Conservation (phyloP, 495 filamentous ascomycete genomes). For the Pyrenula aspistea region DNA sequence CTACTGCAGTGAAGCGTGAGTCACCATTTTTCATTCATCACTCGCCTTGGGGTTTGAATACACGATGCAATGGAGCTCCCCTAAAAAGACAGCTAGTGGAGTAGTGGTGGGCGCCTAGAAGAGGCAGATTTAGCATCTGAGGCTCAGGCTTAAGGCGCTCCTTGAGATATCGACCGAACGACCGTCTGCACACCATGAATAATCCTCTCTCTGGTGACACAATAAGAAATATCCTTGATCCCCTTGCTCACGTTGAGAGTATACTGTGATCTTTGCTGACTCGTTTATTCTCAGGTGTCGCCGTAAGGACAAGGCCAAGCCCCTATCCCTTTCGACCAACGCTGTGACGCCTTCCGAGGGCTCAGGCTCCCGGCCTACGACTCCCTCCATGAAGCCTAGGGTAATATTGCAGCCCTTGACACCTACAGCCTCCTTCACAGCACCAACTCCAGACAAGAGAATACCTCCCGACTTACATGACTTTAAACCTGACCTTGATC, state of each 20-base stretch:
- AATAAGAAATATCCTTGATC: too few species aligned
- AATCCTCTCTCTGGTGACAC: too few species aligned
- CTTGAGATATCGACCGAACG: too few species aligned
- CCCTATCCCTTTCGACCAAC: slow-evolving; percentile 24
- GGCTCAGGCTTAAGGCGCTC: too few species aligned
- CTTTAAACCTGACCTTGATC: slow-evolving; percentile 39
- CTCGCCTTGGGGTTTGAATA: too few species aligned
- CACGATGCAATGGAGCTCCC: too few species aligned
- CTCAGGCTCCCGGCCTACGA: slow-evolving; percentile 15
- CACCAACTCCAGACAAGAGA: slow-evolving; percentile 17
- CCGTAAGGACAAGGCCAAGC: slow-evolving; percentile 38
- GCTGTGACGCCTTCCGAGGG: slow-evolving; percentile 13
- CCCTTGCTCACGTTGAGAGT: too few species aligned
- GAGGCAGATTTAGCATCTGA: too few species aligned
- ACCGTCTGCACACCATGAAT: too few species aligned
- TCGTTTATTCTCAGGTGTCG: slow-evolving; percentile 28
- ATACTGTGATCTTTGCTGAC: slow-evolving; percentile 3
- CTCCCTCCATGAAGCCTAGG: slow-evolving; percentile 25
- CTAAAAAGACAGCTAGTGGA: too few species aligned
- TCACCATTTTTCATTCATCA: too few species aligned
- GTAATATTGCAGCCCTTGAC: slow-evolving; percentile 32
- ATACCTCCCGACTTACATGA: slow-evolving; percentile 30
- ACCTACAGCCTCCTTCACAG: slow-evolving; percentile 22
- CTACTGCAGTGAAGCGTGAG: slow-evolving; percentile 45
- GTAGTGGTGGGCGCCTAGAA: too few species aligned